These are phyloP conservation scores for Microcera coccophila DNA, from an alignment of 2,329 filamentous ascomycete species.

Conservation along the genomic window DNA sequence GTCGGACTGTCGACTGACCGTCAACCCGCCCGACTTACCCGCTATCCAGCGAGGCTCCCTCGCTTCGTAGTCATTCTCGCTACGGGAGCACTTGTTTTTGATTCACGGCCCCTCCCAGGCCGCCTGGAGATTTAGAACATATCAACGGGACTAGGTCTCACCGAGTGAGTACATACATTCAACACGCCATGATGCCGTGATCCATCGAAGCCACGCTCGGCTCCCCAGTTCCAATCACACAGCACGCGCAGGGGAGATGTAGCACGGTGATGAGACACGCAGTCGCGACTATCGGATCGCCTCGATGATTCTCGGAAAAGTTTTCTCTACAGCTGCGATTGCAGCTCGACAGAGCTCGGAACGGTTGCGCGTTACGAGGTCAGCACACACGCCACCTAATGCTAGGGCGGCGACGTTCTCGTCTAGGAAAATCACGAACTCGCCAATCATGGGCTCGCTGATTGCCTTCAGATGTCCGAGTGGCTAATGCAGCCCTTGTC, in stretches of 20 bases:
- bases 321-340: too few relatives aligned
- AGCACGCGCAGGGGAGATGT: not conserved
- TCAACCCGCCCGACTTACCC: not conserved
- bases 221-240: not conserved
- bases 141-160: too few relatives aligned
- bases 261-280: not conserved
- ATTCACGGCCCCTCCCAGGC: too few relatives aligned
- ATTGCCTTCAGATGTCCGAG: not conserved
- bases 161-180: not conserved
- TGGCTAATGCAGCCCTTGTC: not conserved
- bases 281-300: not conserved
- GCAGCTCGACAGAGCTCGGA: not conserved
- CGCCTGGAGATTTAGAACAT: too few relatives aligned
- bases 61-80: slow-evolving; percentile 3
- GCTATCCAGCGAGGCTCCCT: not conserved
- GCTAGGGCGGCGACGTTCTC: not conserved
- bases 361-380: not conserved
- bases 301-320: too few relatives aligned
- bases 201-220: not conserved
- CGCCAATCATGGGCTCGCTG: not conserved
- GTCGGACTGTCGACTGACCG: slow-evolving; percentile 1
- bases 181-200: not conserved
- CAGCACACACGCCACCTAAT: not conserved
- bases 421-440: not conserved
- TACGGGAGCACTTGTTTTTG: slow-evolving; percentile 2